phyloP scores from a whole-genome alignment of 306 rosid genomes.

The Pyrus communis region DNA sequence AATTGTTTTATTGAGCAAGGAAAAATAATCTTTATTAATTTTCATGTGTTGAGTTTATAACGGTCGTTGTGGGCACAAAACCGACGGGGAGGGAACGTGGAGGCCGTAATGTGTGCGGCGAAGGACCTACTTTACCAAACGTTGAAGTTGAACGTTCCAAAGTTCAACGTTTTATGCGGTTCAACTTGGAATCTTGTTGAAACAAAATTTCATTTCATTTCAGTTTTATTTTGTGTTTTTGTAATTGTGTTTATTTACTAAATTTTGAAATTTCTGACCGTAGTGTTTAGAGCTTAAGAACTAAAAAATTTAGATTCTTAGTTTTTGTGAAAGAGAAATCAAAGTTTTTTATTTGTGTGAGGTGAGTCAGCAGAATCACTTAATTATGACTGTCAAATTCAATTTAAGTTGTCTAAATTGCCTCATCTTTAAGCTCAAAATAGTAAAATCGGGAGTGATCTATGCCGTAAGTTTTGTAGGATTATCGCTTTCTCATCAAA shows the following conservation, averaged over 20 bases:
- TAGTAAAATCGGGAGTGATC: no score
- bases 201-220: not conserved
- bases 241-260: not conserved
- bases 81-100: not conserved
- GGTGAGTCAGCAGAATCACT: no score
- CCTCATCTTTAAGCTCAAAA: no score
- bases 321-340: no score
- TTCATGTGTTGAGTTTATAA: not conserved
- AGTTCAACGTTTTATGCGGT: not conserved
- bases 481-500: not conserved
- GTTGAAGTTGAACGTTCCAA: not conserved
- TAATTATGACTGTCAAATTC: no score
- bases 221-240: not conserved
- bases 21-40: no score
- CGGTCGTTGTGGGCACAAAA: not conserved
- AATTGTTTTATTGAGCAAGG: not conserved
- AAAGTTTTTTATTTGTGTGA: no score
- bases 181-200: not conserved
- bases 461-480: not conserved
- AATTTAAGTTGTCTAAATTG: no score
- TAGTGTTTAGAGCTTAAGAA: no score
- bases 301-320: no score
- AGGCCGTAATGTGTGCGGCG: slow-evolving; percentile 14
- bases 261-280: not conserved
- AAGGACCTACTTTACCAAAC: slow-evolving; percentile 6